Evolutionary conservation across 1,284 basidiomycete species (phyloP).

Genomic region (Vanrija humicola): DNA sequence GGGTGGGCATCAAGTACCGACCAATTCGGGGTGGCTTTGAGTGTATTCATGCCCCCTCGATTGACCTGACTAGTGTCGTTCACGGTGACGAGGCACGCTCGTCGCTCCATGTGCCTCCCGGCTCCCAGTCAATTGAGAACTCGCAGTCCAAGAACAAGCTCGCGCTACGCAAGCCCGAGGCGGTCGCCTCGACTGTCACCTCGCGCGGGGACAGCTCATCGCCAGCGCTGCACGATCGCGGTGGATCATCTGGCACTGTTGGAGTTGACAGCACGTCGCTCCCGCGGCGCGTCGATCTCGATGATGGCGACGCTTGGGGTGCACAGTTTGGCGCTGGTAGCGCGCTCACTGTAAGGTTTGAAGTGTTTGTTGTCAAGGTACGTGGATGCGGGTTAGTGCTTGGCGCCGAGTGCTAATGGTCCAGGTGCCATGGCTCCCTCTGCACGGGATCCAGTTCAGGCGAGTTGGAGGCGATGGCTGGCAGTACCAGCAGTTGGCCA

Average conservation of each 20-base stretch:
- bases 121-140: constrained; percentile 10
- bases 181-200: constrained; percentile 2
- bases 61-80: constrained; percentile 71
- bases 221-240: neutral
- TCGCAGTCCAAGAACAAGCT: constrained; percentile 18
- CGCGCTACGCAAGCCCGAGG: constrained; percentile 6
- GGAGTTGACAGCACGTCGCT: constrained; percentile 8
- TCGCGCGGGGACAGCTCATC: constrained; percentile 8
- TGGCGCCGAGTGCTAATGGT: constrained; percentile 2
- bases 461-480: constrained; percentile 87
- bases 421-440: constrained; percentile 85
- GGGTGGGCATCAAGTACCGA: constrained; percentile 90
- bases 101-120: constrained; percentile 13
- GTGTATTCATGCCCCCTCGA: constrained; percentile 90
- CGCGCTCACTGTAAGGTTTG: constrained; percentile 81
- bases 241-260: constrained; percentile 13
- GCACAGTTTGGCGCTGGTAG: constrained; percentile 51
- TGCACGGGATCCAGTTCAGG: constrained; percentile 95
- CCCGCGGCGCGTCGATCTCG: constrained; percentile 55
- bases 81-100: constrained; percentile 40
- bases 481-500: constrained; percentile 97
- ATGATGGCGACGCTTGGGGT: constrained; percentile 54
- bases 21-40: constrained; percentile 90
- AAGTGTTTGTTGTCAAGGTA: constrained; percentile 92
- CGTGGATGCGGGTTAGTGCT: constrained; percentile 22